Percentiles rank a stretch among this genome's conserved stretches.
phyloP scores from a whole-genome alignment of 306 rosid species.

The Dryas octopetala region DNA sequence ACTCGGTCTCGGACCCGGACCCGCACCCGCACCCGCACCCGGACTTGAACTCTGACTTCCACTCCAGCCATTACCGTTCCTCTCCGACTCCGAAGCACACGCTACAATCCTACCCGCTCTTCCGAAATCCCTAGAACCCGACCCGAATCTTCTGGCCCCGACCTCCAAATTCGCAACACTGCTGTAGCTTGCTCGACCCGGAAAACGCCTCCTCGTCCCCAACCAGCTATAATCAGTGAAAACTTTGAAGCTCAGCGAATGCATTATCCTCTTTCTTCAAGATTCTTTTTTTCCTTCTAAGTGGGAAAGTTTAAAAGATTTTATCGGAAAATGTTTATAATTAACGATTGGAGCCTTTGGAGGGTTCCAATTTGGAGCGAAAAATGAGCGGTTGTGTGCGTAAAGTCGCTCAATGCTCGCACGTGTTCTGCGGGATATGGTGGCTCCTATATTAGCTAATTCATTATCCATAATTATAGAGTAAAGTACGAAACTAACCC shows the following conservation, averaged over 20 bases:
- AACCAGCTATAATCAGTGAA: constrained; percentile 35
- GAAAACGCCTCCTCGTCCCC: constrained; percentile 25
- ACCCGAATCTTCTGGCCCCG: constrained; percentile 17
- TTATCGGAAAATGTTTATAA: constrained; percentile 6
- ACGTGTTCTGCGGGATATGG: constrained; percentile 16
- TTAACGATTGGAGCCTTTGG: background rate
- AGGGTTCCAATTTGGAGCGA: constrained; percentile 20
- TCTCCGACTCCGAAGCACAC: constrained; percentile 53
- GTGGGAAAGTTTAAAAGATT: background rate
- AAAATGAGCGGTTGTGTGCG: background rate
- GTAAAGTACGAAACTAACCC: background rate
- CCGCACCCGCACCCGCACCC: constrained; percentile 35
- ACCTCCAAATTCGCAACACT: constrained; percentile 27
- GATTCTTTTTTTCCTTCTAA: background rate
- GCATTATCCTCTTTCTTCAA: constrained; percentile 41
- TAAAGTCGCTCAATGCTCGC: background rate
- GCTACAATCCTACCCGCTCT: constrained; percentile 39
- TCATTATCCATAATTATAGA: background rate
- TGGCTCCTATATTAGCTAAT: background rate
- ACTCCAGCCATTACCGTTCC: constrained; percentile 38
- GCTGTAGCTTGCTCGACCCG: constrained; percentile 29
- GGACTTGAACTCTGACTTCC: constrained; percentile 38
- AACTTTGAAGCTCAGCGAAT: constrained; percentile 52
- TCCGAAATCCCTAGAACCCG: constrained; percentile 17
- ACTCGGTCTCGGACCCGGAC: constrained; percentile 33